Evolutionary conservation across 2,329 filamentous ascomycete species (phyloP), one percentile per base, ranked within the genome.

Genomic region (Neonectria punicea): DNA sequence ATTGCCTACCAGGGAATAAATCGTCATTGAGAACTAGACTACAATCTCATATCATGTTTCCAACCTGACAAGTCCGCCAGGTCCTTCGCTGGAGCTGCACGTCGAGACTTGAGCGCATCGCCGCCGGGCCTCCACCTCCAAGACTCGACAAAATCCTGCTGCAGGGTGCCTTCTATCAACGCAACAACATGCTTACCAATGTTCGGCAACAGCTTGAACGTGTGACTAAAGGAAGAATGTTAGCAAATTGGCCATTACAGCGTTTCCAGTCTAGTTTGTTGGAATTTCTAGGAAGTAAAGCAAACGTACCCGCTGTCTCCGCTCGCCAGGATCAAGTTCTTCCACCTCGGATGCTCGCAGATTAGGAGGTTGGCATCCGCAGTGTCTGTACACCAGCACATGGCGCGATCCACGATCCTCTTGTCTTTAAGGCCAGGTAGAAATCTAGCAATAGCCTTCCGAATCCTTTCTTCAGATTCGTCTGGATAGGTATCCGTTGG

Each of bases 321-420:
- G 3, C 54, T 63, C 11, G 60, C 60, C 13, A 63, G 22, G 7
- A 63, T 53, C 5, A 62, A 10, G 36, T 62, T 62, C 36, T 58
- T 63, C 60, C 60, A 63, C 46, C 28, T 58, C 13, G 60, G 60
- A 25, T 63, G 47, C 22, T 63, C 60, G 47, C 60, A 63, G 16
- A 63, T 58, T 14, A 63, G 25, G 7, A 63, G 46, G n/a, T 63
- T 63, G 2, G 54, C 54, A 20, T 63, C 60, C 13, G 60, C 60
- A 32, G 60, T 63, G 8, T 63, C 60, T 9, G 60, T 63, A 6
- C 54, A 63, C 60, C 60, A 63, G 36, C 60, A 58, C 60, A 63
- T 63, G 22, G 60, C 36, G 4, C 60, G 60, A 20, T 58, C 22
- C n/a, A 63, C 14, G 6, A 58, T 43, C 22, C 18, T 20, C 11